These are phyloP conservation scores for Coemansia sp. DNA, from an alignment of 192 early-diverging fungal species.

Conservation along the genomic window DNA sequence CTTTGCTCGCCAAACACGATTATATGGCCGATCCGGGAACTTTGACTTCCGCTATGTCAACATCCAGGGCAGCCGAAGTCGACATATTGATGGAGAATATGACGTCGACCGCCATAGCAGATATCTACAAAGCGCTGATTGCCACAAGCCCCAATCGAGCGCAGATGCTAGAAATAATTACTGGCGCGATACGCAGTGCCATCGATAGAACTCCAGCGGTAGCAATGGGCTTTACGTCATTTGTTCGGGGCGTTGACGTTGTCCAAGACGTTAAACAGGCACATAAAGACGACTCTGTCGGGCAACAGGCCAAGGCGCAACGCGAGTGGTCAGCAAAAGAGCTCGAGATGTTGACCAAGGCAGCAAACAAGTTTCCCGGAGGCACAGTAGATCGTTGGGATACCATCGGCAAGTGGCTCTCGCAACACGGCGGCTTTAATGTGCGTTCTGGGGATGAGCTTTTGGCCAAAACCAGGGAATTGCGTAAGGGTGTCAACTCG, in stretches of 20 bases:
- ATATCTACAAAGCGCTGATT: conserved; percentile 33
- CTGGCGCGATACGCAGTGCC: neutral
- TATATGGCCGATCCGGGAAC: conserved; percentile 25
- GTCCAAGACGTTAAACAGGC: conserved; percentile 13
- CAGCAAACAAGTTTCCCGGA: conserved; percentile 77
- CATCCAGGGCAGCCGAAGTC: conserved; percentile 45
- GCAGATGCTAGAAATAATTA: neutral
- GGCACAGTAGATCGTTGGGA: conserved; percentile 77
- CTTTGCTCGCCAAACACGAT: conserved; percentile 54
- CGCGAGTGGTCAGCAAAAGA: conserved; percentile 72
- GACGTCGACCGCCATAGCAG: conserved; percentile 38
- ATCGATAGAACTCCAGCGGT: conserved; percentile 12
- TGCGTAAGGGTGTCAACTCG: conserved; percentile 60
- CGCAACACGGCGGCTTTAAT: conserved; percentile 66
- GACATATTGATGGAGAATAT: conserved; percentile 59
- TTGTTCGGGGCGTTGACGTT: conserved; percentile 19
- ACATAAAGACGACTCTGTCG: neutral
- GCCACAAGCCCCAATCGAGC: neutral
- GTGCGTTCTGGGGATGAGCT: conserved; percentile 66
- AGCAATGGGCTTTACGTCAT: conserved; percentile 17
- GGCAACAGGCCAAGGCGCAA: neutral
- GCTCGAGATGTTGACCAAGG: conserved; percentile 72
- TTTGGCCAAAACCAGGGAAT: conserved; percentile 66
- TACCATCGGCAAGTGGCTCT: conserved; percentile 76
- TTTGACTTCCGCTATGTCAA: conserved; percentile 4